Evolutionary conservation across 2,329 filamentous ascomycete genomes (phyloP).

Genomic region (Exophiala dermatitidis): DNA sequence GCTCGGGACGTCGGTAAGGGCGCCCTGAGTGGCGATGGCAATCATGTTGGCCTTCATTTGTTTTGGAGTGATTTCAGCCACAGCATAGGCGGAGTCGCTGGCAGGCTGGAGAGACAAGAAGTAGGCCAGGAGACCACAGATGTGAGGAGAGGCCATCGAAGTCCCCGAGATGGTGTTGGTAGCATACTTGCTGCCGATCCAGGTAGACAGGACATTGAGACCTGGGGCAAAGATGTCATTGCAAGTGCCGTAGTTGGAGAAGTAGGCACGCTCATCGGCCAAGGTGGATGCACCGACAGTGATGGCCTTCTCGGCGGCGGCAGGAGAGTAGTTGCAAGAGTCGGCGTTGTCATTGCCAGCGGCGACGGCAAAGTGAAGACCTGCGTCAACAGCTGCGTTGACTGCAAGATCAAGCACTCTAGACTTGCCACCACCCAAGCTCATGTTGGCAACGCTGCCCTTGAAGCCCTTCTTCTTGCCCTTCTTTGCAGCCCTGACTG

Average conservation of each 20-base stretch:
- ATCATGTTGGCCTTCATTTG: conserved; percentile 89
- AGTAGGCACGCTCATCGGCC: conserved; percentile 93
- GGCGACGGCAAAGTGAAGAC: conserved; percentile 95
- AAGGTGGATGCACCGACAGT: conserved; percentile 94
- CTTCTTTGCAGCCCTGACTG: conserved; percentile 70
- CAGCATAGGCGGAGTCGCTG: conserved; percentile 81
- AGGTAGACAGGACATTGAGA: conserved; percentile 94
- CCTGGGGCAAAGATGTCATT: conserved; percentile 98
- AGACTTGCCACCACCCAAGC: conserved; percentile 95
- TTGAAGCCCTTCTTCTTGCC: conserved; percentile 96
- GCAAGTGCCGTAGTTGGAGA: conserved; percentile 96
- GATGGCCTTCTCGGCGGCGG: conserved; percentile 81
- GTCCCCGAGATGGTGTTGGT: conserved; percentile 99
- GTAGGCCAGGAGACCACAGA: conserved; percentile 94
- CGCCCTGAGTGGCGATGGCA: conserved; percentile 68
- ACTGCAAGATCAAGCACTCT: conserved; percentile 83
- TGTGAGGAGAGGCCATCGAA: conserved; percentile 97
- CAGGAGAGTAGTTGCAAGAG: conserved; percentile 98
- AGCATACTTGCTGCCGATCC: conserved; percentile 93
- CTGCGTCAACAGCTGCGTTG: conserved; percentile 83
- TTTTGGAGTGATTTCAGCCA: conserved; percentile 82
- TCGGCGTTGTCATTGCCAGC: conserved; percentile 98
- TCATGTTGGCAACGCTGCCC: conserved; percentile 99
- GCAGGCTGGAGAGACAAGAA: conserved; percentile 92
- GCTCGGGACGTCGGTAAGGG: conserved; percentile 71